Base-by-base conservation (phyloP, 2,329 filamentous ascomycete species). In the Pseudogymnoascus pannorum region DNA sequence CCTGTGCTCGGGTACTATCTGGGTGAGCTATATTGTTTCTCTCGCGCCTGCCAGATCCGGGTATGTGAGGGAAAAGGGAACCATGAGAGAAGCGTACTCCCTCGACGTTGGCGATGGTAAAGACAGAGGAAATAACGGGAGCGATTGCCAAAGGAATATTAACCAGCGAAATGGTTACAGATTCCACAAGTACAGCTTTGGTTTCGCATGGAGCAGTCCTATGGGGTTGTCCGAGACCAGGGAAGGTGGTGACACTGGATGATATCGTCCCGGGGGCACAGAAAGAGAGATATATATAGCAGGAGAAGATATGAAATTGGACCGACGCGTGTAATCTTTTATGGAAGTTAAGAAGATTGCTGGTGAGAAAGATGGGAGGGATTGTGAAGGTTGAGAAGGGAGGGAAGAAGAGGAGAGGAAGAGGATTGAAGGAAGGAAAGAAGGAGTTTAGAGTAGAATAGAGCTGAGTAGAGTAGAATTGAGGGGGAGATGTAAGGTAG, bases 351-450 rank as follows among this genome's bases (percentile, higher is more conserved):
- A n/a, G n/a, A 61, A 29, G 29, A 42, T 40, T 29, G 35, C 20
- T 6, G 24, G 51, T 40, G 35, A 60, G 63, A 38, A 60, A 60
- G 57, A 60, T 22, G 58, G 57, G 57, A 64, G 58, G 57, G 57
- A 64, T 20, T 60, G 63, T 35, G 62, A 62, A 22, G 54, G 33
- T 31, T 60, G 62, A 63, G 63, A 63, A 62, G 62, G 62, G 61
- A 64, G 58, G 35, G 57, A 36, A 51, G 16, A 44, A 62, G 48
- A n/a, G 22, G 31, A 44, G 42, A 59, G 44, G 54, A 38, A 33
- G 51, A 60, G 60, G 3, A n/a, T n/a, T n/a, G n/a, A n/a, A 9
- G 29, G 59, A 54, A 61, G 44, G 51, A 36, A 24, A 40, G 42
- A 33, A 22, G 12, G 36, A 18, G 38, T 22, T 29, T 54, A 62